Conservation (phyloP, 2,329 filamentous ascomycete species). For the Calonectria multiphialidica region DNA sequence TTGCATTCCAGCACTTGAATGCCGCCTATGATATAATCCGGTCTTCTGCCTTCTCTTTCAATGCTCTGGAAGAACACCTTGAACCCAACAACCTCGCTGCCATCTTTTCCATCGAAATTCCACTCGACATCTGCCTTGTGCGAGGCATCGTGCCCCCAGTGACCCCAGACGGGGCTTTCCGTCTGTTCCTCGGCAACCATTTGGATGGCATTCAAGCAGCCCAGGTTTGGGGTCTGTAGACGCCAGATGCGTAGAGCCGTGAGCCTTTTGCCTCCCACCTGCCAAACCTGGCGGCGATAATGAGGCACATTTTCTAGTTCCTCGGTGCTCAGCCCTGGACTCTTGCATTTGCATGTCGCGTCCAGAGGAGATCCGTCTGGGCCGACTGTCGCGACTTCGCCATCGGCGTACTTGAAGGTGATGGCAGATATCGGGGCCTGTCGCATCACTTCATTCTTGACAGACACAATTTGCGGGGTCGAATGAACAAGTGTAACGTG, state of each 20-base stretch:
- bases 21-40: background rate
- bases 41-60: background rate
- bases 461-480: background rate
- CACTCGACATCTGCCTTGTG: background rate
- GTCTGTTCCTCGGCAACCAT: background rate
- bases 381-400: background rate
- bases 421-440: constrained; percentile 4
- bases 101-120: background rate
- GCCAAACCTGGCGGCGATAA: background rate
- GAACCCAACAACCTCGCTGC: background rate
- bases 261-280: background rate
- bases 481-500: background rate
- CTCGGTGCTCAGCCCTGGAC: background rate
- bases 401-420: background rate
- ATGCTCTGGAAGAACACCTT: background rate
- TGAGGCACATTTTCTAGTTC: background rate
- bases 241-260: background rate
- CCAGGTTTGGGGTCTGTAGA: background rate
- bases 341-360: background rate
- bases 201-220: background rate
- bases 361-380: background rate
- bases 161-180: background rate
- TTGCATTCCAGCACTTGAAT: background rate
- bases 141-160: background rate
- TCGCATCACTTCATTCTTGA: background rate